Evolutionary conservation across 176 grass and related monocot genomes (phyloP), one percentile per base, ranked within the genome.

Genomic region (Themeda triandra): DNA sequence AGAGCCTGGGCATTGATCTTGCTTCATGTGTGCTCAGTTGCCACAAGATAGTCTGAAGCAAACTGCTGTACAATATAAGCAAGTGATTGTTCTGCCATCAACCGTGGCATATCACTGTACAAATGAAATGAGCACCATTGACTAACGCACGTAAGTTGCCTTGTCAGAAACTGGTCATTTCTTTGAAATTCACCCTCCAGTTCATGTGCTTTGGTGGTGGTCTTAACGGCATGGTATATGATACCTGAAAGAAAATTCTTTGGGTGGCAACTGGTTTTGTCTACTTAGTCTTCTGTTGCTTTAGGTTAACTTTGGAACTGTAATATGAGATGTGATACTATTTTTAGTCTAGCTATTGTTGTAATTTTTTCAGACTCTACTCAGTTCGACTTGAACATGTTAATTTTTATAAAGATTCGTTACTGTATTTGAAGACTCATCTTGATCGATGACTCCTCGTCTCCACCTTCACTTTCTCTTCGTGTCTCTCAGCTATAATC

Each of bases 11-110:
- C 41, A 73, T 72, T 48, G 71, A 65, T 90, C 46, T 82, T 82
- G 83, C 64, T 86, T 87, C 48, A 87, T 19, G 46, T 63, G 37
- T 29, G 39, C 76, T 87, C 76, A 63, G 77, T n/a, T 80, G 49
- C 31, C 69, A 54, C n/a, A 23, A 70, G 48, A 72, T 73, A 80
- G 17, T 75, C 69, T 24, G 69, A 76, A 84, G 69, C 62, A 69
- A 83, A 68, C 62, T 90, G 80, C 80, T 90, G 80, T 90, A 84
- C 84, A 84, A 83, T 87, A 83, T 87, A 87, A 90, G 80, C 80
- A 83, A 80, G 19, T 84, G 80, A 76, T 67, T 82, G 81, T 84
- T 84, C 83, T 76, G 80, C 71, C 76, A 87, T 87, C 84, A 48
- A 48, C 48, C n/a, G 80, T 87, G 84, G 62, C 39, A 63, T 59